Evolutionary conservation across 1,139 yeast genomes (phyloP).

Genomic region (Scheffersomyces stambukii): DNA sequence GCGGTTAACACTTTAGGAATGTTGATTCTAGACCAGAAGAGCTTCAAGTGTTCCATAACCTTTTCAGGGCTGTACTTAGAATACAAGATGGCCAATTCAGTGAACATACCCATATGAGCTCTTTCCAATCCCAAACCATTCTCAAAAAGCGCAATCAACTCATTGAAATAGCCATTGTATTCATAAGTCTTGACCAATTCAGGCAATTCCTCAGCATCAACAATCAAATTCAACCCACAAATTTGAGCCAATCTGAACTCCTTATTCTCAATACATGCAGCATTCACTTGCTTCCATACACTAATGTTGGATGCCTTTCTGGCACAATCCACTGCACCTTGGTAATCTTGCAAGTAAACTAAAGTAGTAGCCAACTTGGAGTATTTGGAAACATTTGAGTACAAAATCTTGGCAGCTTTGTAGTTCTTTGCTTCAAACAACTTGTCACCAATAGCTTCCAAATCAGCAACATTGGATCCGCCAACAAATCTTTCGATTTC

Average conservation of each 20-base stretch:
- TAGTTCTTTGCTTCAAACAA: conserved; percentile 79
- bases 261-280: conserved; percentile 91
- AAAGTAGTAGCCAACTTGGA: conserved; percentile 93
- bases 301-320: conserved; percentile 92
- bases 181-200: conserved; percentile 88
- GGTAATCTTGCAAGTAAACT: conserved; percentile 88
- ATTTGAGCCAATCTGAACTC: conserved; percentile 97
- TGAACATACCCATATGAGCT: conserved; percentile 99
- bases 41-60: conserved; percentile 93
- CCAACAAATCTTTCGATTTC: conserved; percentile 84
- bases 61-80: conserved; percentile 86
- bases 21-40: conserved; percentile 97
- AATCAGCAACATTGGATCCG: conserved; percentile 89
- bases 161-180: conserved; percentile 85
- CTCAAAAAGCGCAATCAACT: conserved; percentile 87
- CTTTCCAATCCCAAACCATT: conserved; percentile 95
- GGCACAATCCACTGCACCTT: conserved; percentile 97
- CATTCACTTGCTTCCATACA: conserved; percentile 97
- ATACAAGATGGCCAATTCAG: conserved; percentile 88
- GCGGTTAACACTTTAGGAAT: conserved; percentile 97
- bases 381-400: conserved; percentile 84
- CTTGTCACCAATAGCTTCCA: conserved; percentile 89
- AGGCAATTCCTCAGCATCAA: conserved; percentile 95
- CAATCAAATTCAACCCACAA: conserved; percentile 94
- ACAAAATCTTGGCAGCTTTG: conserved; percentile 89